Conservation (phyloP, 495 filamentous ascomycete species). For the Penicillium coffeae region DNA sequence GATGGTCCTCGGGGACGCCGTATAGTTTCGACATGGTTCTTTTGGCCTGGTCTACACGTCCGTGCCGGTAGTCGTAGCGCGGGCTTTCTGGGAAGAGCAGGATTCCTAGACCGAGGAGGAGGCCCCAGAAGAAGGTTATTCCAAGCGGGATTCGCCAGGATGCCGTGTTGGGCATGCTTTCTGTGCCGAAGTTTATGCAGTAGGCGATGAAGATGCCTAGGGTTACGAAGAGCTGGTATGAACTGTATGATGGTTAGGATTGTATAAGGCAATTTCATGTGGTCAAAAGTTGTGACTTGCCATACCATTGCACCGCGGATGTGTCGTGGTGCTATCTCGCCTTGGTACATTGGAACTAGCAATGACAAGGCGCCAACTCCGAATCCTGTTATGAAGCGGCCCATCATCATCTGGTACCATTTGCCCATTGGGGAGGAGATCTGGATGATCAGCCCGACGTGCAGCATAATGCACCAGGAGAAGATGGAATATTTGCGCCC, state of each 20-base stretch:
- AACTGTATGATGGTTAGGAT: constrained; percentile 13
- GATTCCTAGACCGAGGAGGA: constrained; percentile 66
- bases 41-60: constrained; percentile 56
- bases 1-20: constrained; percentile 58
- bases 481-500: constrained; percentile 48
- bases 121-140: constrained; percentile 66
- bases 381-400: constrained; percentile 54
- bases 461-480: constrained; percentile 55
- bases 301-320: constrained; percentile 64
- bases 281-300: constrained; percentile 26
- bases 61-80: constrained; percentile 60
- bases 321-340: constrained; percentile 57
- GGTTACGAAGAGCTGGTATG: constrained; percentile 83
- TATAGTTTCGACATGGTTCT: constrained; percentile 64
- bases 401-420: constrained; percentile 51
- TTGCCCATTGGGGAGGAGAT: constrained; percentile 47
- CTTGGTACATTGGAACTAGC: constrained; percentile 64
- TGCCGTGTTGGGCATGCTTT: constrained; percentile 35
- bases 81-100: constrained; percentile 67
- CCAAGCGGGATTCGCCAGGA: constrained; percentile 78
- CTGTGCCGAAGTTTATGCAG: constrained; percentile 75
- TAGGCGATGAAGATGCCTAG: constrained; percentile 76
- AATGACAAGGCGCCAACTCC: constrained; percentile 67
- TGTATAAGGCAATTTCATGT: background rate
- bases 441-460: constrained; percentile 62